Percentiles rank a stretch among this genome's conserved stretches.
phyloP scores from a whole-genome alignment of 345 rosid species.

The Camelina sativa region DNA sequence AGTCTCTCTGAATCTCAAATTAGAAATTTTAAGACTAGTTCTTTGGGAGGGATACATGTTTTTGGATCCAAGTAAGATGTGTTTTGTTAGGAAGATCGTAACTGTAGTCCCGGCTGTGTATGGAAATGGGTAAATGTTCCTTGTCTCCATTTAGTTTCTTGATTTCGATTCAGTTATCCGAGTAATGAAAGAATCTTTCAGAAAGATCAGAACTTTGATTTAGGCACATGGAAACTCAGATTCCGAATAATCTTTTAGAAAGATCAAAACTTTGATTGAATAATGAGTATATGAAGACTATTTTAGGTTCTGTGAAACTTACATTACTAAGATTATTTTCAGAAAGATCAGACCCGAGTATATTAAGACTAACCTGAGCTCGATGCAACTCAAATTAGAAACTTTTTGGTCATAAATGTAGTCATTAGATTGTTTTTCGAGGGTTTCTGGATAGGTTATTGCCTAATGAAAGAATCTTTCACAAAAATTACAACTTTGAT shows the following conservation, averaged over 20 bases:
- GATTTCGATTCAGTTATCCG: too few species aligned
- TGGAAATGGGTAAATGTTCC: background rate
- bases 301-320: background rate
- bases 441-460: background rate
- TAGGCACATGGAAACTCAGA: too few species aligned
- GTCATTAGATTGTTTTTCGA: too few species aligned
- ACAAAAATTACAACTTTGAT: constrained; percentile 17
- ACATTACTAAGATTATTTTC: background rate
- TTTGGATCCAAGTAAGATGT: background rate
- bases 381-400: background rate
- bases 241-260: background rate
- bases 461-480: background rate
- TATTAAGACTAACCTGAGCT: background rate
- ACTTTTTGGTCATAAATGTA: background rate
- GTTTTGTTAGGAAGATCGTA: background rate
- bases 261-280: background rate
- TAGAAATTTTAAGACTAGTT: too few species aligned
- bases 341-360: background rate
- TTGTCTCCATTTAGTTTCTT: background rate
- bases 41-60: too few species aligned
- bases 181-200: too few species aligned
- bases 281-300: background rate
- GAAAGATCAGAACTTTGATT: too few species aligned
- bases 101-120: background rate
- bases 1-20: too few species aligned